Conservation (phyloP, 164 flowering plant species). For the Berberis vulgaris region DNA sequence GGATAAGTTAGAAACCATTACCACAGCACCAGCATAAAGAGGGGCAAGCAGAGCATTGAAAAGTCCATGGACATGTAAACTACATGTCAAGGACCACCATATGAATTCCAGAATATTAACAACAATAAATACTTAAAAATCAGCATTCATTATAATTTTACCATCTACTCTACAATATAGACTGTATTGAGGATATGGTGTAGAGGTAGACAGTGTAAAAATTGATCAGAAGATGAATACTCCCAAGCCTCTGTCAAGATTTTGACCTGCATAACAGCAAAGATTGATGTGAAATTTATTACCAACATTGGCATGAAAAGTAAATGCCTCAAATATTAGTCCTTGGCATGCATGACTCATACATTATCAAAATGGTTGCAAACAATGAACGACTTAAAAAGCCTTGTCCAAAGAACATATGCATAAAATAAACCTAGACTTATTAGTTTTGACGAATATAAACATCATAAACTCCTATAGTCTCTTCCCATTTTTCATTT, state of each 20-base stretch:
- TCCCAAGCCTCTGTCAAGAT: constrained; percentile 88
- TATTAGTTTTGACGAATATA: no score
- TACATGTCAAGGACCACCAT: constrained; percentile 66
- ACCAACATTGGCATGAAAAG: constrained; percentile 27
- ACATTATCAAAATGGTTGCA: no score
- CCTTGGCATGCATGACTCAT: neutral
- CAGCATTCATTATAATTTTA: neutral
- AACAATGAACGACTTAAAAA: neutral
- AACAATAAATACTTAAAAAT: no score
- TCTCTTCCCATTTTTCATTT: neutral
- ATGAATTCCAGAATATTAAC: constrained; percentile 18
- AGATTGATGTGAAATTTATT: neutral
- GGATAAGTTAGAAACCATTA: constrained; percentile 29
- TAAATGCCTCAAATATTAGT: neutral
- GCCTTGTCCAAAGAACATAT: neutral
- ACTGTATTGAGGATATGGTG: constrained; percentile 81
- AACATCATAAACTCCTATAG: neutral
- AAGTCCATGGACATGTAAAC: constrained; percentile 92
- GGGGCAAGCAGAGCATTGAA: constrained; percentile 96
- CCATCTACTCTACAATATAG: neutral
- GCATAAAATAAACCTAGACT: no score
- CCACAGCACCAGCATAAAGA: constrained; percentile 86
- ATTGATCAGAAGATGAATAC: constrained; percentile 71
- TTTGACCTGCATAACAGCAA: constrained; percentile 51
- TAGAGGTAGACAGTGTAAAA: constrained; percentile 86